Base-by-base conservation (phyloP, 768 basidiomycete genomes). In the Paxillus involutus region DNA sequence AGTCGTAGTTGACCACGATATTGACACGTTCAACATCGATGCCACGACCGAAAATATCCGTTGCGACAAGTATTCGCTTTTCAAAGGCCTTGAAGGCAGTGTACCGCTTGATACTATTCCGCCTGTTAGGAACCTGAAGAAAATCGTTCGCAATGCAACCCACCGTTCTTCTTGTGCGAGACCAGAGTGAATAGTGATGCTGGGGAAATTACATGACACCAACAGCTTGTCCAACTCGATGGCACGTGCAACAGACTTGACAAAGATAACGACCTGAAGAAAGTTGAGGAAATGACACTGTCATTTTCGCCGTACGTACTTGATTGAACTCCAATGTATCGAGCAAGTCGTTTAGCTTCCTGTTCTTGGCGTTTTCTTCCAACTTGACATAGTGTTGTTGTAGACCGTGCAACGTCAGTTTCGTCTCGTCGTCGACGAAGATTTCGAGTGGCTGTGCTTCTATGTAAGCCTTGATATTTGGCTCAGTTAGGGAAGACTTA, bases 11-110 rank as follows among this genome's bases (percentile, higher is more conserved):
- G 77, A 99, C 84, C 47, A 99, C 97, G 54, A 98, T 98, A 75
- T 99, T 99, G 63, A 99, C 97, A 57, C 97, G 94, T 71, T 99
- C 97, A 19, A 99, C 96, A 76, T 99, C 97, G 60, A 99, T 99
- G 60, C 96, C 97, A 71, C 97, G 92, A 56, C 97, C 97, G 57
- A 99, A 99, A 61, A 99, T 98, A 71, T 99, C 97, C 17, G 97
- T 99, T 17, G 95, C 96, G 40, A 99, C 97, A 17, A 99, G 81
- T 60, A 99, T 98, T 60, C 97, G 94, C 77, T 98, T 99, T 78
- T 99, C 97, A 62, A 99, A 99, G 16, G 92, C 91, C 75, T 99
- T 99, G 83, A 99, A 99, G 36, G 95, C 93, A 26, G 91, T 91
- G 76, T 98, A 99, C 14, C 96, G 91, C 53, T 81, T 82, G 71